Base-by-base conservation (phyloP, 2,329 filamentous ascomycete species). In the Colletotrichum truncatum region DNA sequence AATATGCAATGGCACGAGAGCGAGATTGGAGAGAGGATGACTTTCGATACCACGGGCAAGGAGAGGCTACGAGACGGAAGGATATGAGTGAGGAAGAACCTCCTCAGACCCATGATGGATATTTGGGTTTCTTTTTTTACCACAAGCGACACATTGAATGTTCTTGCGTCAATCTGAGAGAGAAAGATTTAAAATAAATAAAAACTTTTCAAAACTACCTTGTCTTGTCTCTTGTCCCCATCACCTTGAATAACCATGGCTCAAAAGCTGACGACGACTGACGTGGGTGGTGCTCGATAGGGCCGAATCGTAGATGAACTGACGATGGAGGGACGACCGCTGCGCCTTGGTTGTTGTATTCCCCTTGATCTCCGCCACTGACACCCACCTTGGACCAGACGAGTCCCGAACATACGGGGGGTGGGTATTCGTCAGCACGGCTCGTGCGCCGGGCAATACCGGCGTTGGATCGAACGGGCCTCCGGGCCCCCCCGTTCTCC, bases 41-140 rank as follows among this genome's bases (percentile, higher is more conserved):
- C 38, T 43, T 46, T 51, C 59, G 57, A 66, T 66, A 66, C 63
- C 57, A 66, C 36, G 39, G 39, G 23, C 36, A 32, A 43, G 49
- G 30, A 28, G 36, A 53, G 36, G 39, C 46, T 34, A 58, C 18
- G 21, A 39, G 14, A 14, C 14, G 49, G 32, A 45, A 30, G 32
- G 32, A n/a, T 23, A 25, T 28, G 18, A 48, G 23, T 12, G 21
- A 32, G 23, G 46, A 25, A 54, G 30, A 23, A 55, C 48, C 36
- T 53, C 28, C 43, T 30, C 18, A 36, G 38, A 38, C 57, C 32
- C 45, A 51, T 6, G 36, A 52, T n/a, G 43, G 39, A 45, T 36
- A 53, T n/a, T 23, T 59, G 57, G 43, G 51, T 51, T 18, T 16
- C n/a, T 51, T 38, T 55, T 34, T 25, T 60, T 60, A 38, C 39